A percentile compares a stretch with the other conserved stretches of the same genome.
Evolutionary conservation across 2,329 filamentous ascomycete genomes (phyloP).

Genomic region (Clonostachys byssicola): DNA sequence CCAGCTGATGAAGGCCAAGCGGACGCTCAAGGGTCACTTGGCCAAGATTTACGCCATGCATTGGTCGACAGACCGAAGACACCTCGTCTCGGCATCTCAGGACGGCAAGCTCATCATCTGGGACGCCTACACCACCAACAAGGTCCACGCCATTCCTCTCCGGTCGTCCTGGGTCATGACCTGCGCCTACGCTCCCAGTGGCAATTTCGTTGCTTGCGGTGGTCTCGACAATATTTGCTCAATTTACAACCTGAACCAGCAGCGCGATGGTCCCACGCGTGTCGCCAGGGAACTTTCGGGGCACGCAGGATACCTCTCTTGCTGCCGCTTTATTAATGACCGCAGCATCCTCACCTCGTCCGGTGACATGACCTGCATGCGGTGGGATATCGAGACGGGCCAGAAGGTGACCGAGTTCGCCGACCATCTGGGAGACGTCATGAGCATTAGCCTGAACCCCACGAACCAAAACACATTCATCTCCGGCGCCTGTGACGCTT

Average conservation of each 20-base stretch:
- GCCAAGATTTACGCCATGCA: conserved; percentile 99
- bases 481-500: conserved; percentile 97
- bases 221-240: conserved; percentile 99
- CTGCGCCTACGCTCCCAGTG: conserved; percentile 96
- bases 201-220: conserved; percentile 97
- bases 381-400: conserved; percentile 98
- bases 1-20: conserved; percentile 92
- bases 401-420: conserved; percentile 97
- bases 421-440: conserved; percentile 96
- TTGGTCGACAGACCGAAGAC: conserved; percentile 97
- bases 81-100: conserved; percentile 95
- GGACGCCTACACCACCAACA: conserved; percentile 99
- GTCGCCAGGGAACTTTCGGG: conserved; percentile 94
- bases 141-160: conserved; percentile 96
- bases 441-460: conserved; percentile 99
- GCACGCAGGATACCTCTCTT: conserved; percentile 94
- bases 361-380: conserved; percentile 99
- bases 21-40: conserved; percentile 93
- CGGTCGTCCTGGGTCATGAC: conserved; percentile 99
- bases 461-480: conserved; percentile 99
- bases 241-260: conserved; percentile 96
- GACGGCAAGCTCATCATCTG: conserved; percentile 99
- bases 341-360: conserved; percentile 96
- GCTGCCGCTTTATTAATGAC: conserved; percentile 99
- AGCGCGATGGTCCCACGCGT: conserved; percentile 91